phyloP scores from a whole-genome alignment of 1,139 yeast genomes.

The Wickerhamomyces sp. region DNA sequence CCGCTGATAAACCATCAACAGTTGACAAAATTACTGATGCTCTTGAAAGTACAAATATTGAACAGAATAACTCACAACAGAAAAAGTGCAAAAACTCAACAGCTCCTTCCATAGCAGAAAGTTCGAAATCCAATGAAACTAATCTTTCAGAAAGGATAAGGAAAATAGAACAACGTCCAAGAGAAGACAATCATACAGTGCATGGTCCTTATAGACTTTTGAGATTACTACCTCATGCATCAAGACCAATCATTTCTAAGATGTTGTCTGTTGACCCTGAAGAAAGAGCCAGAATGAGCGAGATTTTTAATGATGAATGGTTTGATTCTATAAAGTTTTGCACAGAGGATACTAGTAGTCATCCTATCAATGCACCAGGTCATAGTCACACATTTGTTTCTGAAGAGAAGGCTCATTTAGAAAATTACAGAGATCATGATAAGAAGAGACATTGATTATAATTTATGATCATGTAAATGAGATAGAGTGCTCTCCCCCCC shows the following conservation, averaged over 20 bases:
- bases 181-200: conserved; percentile 9
- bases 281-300: conserved; percentile 65
- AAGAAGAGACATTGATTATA: neutral
- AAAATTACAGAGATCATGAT: conserved; percentile 31
- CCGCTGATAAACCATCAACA: neutral
- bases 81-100: neutral
- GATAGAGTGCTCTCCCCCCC: no score
- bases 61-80: conserved; percentile 1
- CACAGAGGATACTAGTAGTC: conserved; percentile 40
- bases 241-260: conserved; percentile 69
- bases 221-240: conserved; percentile 80
- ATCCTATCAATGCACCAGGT: conserved; percentile 40
- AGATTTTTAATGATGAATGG: conserved; percentile 70
- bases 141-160: conserved; percentile 5
- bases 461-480: neutral
- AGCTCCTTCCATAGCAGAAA: neutral
- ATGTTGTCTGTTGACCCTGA: conserved; percentile 71
- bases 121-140: neutral
- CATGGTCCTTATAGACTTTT: conserved; percentile 86
- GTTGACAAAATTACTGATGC: conserved; percentile 13
- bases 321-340: conserved; percentile 50
- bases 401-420: conserved; percentile 43
- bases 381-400: conserved; percentile 55
- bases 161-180: conserved; percentile 5
- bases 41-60: conserved; percentile 15